Evolutionary conservation across 495 filamentous ascomycete species (phyloP).

Genomic region (Talaromyces stipitatus): DNA sequence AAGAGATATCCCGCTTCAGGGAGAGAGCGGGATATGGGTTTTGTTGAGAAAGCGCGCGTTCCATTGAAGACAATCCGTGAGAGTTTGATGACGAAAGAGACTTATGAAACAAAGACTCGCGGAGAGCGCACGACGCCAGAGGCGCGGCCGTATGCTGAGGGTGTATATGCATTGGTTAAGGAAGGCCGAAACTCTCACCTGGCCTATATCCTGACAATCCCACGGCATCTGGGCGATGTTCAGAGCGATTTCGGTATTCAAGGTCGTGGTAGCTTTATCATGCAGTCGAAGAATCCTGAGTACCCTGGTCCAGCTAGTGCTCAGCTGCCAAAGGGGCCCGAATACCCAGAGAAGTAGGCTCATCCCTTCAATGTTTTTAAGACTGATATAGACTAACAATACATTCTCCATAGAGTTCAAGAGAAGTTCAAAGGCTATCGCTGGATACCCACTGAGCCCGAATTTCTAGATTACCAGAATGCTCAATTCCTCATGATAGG

Average conservation of each 20-base stretch:
- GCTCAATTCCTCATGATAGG: conserved; percentile 81
- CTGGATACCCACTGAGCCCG: conserved; percentile 67
- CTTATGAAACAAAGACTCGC: conserved; percentile 71
- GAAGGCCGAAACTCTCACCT: conserved; percentile 68
- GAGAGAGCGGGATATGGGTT: conserved; percentile 68
- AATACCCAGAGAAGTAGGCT: conserved; percentile 67
- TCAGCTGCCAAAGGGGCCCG: conserved; percentile 54
- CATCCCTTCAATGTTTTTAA: neutral
- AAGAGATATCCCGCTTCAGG: conserved; percentile 71
- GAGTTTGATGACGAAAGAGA: conserved; percentile 54
- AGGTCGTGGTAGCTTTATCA: conserved; percentile 66
- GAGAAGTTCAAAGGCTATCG: conserved; percentile 67
- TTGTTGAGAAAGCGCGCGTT: conserved; percentile 70
- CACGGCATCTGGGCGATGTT: conserved; percentile 58
- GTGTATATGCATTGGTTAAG: conserved; percentile 76
- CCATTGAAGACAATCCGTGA: conserved; percentile 66
- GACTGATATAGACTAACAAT: neutral
- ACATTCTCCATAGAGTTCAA: conserved; percentile 37
- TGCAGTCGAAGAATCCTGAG: conserved; percentile 76
- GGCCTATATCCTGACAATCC: conserved; percentile 78
- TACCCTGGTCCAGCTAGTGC: conserved; percentile 55
- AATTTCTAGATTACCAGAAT: conserved; percentile 71
- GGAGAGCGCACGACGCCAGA: conserved; percentile 64
- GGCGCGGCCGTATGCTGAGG: conserved; percentile 71
- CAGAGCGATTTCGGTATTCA: conserved; percentile 71